A percentile compares a stretch with the other conserved stretches of the same genome.
These are phyloP conservation scores for Sporothrix dimorphospora DNA, from an alignment of 2,329 filamentous ascomycete genomes.

Conservation along the genomic window DNA sequence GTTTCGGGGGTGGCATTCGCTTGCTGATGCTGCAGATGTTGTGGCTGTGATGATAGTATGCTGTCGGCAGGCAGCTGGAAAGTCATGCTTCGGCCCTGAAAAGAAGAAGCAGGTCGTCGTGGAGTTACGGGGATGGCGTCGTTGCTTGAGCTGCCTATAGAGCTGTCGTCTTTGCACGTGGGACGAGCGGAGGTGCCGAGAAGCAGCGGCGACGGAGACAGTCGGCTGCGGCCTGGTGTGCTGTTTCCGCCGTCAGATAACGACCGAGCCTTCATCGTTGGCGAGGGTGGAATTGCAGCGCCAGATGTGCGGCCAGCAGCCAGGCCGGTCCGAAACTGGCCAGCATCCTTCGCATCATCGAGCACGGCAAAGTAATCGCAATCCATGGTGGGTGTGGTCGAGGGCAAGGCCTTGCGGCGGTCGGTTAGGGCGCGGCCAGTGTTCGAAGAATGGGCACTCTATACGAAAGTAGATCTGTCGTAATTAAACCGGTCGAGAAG, in stretches of 20 bases:
- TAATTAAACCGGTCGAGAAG: background rate
- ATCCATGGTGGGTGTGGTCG: conserved; percentile 30
- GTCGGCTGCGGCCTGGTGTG: conserved; percentile 49
- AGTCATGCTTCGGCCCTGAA: conserved; percentile 66
- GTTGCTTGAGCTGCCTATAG: conserved; percentile 46
- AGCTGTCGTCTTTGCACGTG: conserved; percentile 69
- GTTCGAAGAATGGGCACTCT: background rate
- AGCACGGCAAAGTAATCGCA: conserved; percentile 35
- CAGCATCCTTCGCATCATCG: conserved; percentile 30
- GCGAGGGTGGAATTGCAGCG: conserved; percentile 41
- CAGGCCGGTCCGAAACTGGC: background rate
- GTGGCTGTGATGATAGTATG: conserved; percentile 33
- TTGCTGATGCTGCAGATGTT: conserved; percentile 34
- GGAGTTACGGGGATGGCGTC: conserved; percentile 64
- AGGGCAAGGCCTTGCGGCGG: background rate
- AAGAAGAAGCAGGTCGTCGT: conserved; percentile 54
- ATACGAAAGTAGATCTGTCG: background rate
- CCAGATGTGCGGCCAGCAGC: background rate
- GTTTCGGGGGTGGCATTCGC: background rate
- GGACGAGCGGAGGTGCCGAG: conserved; percentile 54
- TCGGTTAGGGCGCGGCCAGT: background rate
- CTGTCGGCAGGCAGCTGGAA: conserved; percentile 59
- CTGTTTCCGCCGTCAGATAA: conserved; percentile 63
- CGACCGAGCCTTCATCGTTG: conserved; percentile 60
- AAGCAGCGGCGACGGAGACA: conserved; percentile 62